Conservation (phyloP, 2,329 filamentous ascomycete species). For the Exophiala calicioides region DNA sequence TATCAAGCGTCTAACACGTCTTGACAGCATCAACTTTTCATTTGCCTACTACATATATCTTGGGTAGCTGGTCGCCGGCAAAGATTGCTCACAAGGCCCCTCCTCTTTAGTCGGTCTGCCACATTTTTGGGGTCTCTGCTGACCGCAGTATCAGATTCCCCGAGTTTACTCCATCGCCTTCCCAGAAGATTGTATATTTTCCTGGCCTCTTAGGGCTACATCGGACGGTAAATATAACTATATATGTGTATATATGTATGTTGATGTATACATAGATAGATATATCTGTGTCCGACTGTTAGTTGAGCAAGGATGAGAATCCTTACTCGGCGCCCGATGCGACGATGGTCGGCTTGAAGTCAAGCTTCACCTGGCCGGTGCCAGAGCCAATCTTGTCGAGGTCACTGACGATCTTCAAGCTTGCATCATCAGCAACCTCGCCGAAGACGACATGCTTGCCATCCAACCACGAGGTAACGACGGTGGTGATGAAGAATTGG, state of each 20-base stretch:
- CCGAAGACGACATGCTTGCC: conserved; percentile 72
- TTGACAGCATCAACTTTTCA: conserved; percentile 24
- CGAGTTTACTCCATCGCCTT: too few species aligned
- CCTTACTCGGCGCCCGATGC: conserved; percentile 45
- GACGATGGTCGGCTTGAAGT: conserved; percentile 58
- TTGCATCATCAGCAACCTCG: conserved; percentile 58
- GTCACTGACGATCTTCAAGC: conserved; percentile 57
- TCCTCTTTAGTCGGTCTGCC: conserved; percentile 9
- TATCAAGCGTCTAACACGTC: too few species aligned
- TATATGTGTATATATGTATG: conserved; percentile 6
- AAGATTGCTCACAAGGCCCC: conserved; percentile 13
- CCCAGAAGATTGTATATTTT: not conserved
- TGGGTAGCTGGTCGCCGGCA: conserved; percentile 4
- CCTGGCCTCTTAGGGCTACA: not conserved
- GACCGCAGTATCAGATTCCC: conserved; percentile 1
- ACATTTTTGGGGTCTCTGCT: conserved; percentile 6
- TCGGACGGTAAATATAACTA: conserved; percentile 3
- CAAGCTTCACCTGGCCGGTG: conserved; percentile 54
- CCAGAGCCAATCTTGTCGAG: conserved; percentile 61
- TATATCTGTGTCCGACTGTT: too few species aligned
- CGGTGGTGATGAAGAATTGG: conserved; percentile 73
- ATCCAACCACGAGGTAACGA: conserved; percentile 66
- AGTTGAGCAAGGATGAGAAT: too few species aligned
- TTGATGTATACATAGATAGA: too few species aligned
- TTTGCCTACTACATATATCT: conserved; percentile 20